Conservation (phyloP, 108 stramenopile genomes). For the Nannochloropsis gaditana region DNA sequence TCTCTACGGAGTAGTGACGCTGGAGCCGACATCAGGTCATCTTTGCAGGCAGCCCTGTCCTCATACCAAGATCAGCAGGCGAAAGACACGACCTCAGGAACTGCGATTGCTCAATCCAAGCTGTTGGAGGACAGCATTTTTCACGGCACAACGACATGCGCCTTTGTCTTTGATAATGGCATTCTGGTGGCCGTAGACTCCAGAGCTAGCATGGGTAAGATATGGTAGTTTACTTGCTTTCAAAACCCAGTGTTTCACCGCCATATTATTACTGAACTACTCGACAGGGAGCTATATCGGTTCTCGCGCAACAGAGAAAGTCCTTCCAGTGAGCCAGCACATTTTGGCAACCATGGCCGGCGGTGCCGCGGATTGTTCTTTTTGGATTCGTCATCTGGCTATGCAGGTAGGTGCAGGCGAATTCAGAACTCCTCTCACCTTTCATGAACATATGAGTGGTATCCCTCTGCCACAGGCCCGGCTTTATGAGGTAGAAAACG, state of each 20-base stretch:
- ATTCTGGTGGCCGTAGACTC: slow-evolving; percentile 44
- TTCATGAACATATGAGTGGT: background rate
- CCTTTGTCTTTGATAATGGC: slow-evolving; percentile 36
- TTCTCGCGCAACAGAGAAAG: slow-evolving; percentile 22
- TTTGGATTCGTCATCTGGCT: slow-evolving; percentile 42
- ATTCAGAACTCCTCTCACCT: background rate
- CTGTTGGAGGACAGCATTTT: background rate
- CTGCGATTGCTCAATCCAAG: background rate
- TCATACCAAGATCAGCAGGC: background rate
- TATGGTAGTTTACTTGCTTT: background rate
- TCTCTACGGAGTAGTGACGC: background rate
- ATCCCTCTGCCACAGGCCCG: background rate
- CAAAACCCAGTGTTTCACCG: background rate
- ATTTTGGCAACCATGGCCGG: slow-evolving; percentile 52
- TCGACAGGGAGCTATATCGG: background rate
- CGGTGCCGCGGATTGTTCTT: slow-evolving; percentile 47
- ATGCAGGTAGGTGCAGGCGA: slow-evolving; percentile 27
- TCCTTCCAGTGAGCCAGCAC: slow-evolving; percentile 38
- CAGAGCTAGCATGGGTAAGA: slow-evolving; percentile 44
- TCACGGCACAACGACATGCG: slow-evolving; percentile 46
- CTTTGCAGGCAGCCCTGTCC: background rate
- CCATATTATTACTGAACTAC: background rate
- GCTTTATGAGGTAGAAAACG: slow-evolving; percentile 8
- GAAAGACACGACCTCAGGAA: background rate
- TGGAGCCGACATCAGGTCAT: background rate